Base-by-base conservation (phyloP, 352 stramenopile genomes). In the Albugo laibachii region DNA sequence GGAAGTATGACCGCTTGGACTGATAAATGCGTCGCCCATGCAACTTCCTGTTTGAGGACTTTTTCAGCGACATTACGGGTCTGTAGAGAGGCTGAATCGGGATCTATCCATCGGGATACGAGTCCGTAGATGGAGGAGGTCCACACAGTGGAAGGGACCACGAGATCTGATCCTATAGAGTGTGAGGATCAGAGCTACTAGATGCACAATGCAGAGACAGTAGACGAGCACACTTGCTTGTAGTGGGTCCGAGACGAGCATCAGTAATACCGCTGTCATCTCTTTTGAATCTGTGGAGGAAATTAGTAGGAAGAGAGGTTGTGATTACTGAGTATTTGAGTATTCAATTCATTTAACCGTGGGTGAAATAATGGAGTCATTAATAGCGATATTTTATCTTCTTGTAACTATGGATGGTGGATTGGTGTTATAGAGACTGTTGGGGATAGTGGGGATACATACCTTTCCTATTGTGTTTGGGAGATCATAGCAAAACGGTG, bases 1-100 rank as follows among this genome's bases (percentile, higher is more conserved):
- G 92, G 93, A 19, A 96, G 62, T 47, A 98, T 66, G n/a, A 98
- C 83, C 13, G 94, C 87, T 1, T 88, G 70, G 24, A 99, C 77
- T 2, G 80, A 87, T 39, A 99, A 72, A 63, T 99, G 95, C 37
- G 76, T 88, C 16, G 87, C 92, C 92, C 93, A 98, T 43, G 87
- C 83, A 24, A 98, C 62, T 58, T 98, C 92, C 51, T 95, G 67
- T 48, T 85, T 88, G 53, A 95, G 80, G 1, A 66, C 71, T 50
- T 75, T 82, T 50, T 91, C 79, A 11, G 69, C 71, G 13, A 57
- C 55, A 11, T 78, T 48, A 0, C 81, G 75, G 11, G 52, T 49
- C 18, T 52, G 47, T 18, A 56, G 43, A 36, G 63, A 75, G 16
- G 48, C 20, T 1, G 62, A 54, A 42, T 94, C 81, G 38, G 83